Evolutionary conservation across 2,329 filamentous ascomycete genomes (phyloP).

Genomic region (Scedosporium dehoogii): DNA sequence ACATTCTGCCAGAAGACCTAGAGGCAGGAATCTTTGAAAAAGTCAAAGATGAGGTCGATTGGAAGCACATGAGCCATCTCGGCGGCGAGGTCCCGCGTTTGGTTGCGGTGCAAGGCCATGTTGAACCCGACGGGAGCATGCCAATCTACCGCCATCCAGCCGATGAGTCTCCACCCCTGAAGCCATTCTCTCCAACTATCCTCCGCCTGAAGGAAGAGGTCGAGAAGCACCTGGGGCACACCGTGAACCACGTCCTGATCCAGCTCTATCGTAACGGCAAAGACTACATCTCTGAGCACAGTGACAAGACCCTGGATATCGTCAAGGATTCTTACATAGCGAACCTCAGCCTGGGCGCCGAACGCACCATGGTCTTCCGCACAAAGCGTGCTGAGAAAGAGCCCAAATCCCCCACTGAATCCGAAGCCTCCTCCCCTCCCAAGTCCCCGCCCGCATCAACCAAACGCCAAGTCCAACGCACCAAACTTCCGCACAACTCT

Average conservation of each 20-base stretch:
- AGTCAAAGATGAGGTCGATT: constrained; percentile 65
- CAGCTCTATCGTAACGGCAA: constrained; percentile 83
- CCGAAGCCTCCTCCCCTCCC: constrained; percentile 2
- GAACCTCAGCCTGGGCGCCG: constrained; percentile 87
- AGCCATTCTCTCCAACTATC: constrained; percentile 67
- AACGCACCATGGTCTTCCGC: constrained; percentile 80
- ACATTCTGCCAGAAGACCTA: constrained; percentile 53
- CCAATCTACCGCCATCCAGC: constrained; percentile 93
- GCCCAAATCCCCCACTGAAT: constrained; percentile 12
- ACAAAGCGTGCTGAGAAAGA: constrained; percentile 57
- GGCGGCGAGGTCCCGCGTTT: constrained; percentile 85
- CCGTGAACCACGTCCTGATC: constrained; percentile 83
- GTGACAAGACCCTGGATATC: constrained; percentile 93
- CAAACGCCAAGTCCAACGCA: constrained; percentile 50
- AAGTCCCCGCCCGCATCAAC: constrained; percentile 5
- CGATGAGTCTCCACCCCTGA: constrained; percentile 72
- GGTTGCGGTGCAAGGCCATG: constrained; percentile 75
- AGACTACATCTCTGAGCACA: constrained; percentile 94
- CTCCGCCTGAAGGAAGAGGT: constrained; percentile 56
- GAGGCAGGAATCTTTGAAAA: constrained; percentile 55
- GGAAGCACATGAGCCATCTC: constrained; percentile 89
- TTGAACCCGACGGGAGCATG: constrained; percentile 59
- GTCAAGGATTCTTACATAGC: constrained; percentile 71
- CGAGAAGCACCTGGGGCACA: constrained; percentile 65
- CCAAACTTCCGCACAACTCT: constrained; percentile 77